phyloP scores from a whole-genome alignment of 1,284 basidiomycete genomes.

The Tremellales sp. region DNA sequence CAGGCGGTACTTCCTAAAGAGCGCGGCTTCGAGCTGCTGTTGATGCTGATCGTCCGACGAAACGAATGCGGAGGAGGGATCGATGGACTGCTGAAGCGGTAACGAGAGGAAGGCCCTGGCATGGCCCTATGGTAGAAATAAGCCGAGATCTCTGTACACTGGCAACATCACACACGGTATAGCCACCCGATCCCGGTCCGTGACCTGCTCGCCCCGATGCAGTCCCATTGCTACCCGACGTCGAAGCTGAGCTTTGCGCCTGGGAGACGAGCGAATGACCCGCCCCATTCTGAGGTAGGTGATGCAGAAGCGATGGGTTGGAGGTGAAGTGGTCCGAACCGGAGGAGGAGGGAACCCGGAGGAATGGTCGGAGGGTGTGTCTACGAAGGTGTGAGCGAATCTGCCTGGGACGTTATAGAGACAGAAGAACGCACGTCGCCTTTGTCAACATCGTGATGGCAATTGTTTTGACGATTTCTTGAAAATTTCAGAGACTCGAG shows the following conservation, averaged over 20 bases:
- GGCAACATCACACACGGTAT: slow-evolving; percentile 39
- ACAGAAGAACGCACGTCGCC: slow-evolving; percentile 36
- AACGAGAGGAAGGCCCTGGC: slow-evolving; percentile 42
- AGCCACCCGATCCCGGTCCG: slow-evolving; percentile 31
- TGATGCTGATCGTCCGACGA: slow-evolving; percentile 20
- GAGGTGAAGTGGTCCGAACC: slow-evolving; percentile 46
- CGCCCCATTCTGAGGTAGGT: slow-evolving; percentile 32
- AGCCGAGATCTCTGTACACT: too few relatives aligned
- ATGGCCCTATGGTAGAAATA: slow-evolving; percentile 25
- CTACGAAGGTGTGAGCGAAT: slow-evolving; percentile 17
- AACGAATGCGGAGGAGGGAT: slow-evolving; percentile 23
- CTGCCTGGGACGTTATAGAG: background rate
- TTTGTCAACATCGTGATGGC: slow-evolving; percentile 39
- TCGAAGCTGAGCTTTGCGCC: slow-evolving; percentile 23
- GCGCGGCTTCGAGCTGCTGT: too few relatives aligned
- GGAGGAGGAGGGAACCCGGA: slow-evolving; percentile 34
- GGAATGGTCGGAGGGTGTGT: slow-evolving; percentile 44
- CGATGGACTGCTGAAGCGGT: slow-evolving; percentile 27
- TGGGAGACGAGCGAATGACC: slow-evolving; percentile 20
- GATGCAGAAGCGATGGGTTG: slow-evolving; percentile 47
- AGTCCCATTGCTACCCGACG: slow-evolving; percentile 29
- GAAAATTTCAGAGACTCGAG: too few relatives aligned
- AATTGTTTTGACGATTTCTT: too few relatives aligned
- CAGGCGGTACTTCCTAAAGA: too few relatives aligned
- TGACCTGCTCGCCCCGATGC: slow-evolving; percentile 34